These are phyloP conservation scores for Tolypocladium cylindrosporum DNA, from an alignment of 2,329 filamentous ascomycete genomes.

Conservation along the genomic window DNA sequence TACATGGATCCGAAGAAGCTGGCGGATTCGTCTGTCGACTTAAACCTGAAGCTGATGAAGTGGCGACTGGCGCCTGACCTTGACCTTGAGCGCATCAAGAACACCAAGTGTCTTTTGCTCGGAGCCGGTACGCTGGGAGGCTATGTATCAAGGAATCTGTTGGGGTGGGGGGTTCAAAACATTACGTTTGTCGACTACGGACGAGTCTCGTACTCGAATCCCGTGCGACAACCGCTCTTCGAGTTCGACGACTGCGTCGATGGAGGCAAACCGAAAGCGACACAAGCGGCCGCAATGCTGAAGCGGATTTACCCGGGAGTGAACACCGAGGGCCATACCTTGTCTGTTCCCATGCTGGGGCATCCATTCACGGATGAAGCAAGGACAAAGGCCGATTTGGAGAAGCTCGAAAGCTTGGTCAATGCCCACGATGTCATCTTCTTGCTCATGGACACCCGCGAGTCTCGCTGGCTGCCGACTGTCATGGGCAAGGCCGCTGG, in stretches of 20 bases:
- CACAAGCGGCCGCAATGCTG: constrained; percentile 68
- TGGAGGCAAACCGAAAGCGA: constrained; percentile 77
- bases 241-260: constrained; percentile 79
- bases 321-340: constrained; percentile 65
- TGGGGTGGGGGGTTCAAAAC: constrained; percentile 92
- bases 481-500: constrained; percentile 88
- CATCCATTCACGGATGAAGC: constrained; percentile 71
- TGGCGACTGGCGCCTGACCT: constrained; percentile 90
- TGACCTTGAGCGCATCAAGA: constrained; percentile 79
- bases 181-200: constrained; percentile 96
- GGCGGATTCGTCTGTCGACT: constrained; percentile 87
- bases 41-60: constrained; percentile 97
- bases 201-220: constrained; percentile 89
- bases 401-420: constrained; percentile 64
- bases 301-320: constrained; percentile 86
- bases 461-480: constrained; percentile 90
- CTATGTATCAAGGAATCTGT: constrained; percentile 82
- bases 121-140: constrained; percentile 89
- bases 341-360: constrained; percentile 91
- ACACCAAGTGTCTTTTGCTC: constrained; percentile 79
- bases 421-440: constrained; percentile 86
- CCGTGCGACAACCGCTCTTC: constrained; percentile 88
- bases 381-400: constrained; percentile 63
- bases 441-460: constrained; percentile 91
- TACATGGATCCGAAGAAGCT: constrained; percentile 86